Evolutionary conservation across 345 rosid species (phyloP).

Genomic region (Citrus hindsii): DNA sequence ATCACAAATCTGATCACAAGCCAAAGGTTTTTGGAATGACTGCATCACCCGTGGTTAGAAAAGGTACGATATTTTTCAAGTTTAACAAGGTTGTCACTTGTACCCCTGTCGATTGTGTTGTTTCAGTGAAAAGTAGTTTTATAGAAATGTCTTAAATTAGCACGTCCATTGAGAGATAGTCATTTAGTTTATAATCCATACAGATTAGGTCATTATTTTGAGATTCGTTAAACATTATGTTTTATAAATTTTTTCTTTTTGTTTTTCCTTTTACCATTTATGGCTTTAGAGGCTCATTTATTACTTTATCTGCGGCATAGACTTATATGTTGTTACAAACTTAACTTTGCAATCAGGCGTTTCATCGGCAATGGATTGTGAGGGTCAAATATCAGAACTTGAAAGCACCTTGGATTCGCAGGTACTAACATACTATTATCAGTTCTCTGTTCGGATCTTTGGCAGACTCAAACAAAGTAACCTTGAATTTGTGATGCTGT

Average conservation of each 20-base stretch:
- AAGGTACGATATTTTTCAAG: constrained; percentile 41
- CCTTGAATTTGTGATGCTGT: constrained; percentile 21
- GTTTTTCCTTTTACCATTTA: not conserved
- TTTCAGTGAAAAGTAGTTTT: not conserved
- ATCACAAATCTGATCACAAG: constrained; percentile 48
- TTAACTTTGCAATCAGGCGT: constrained; percentile 34
- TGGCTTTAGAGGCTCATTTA: not conserved
- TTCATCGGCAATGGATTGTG: constrained; percentile 44
- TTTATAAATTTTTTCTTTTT: not conserved
- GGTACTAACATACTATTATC: constrained; percentile 28
- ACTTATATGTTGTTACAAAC: constrained; percentile 5
- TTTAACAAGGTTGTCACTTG: not conserved
- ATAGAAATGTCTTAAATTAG: not conserved
- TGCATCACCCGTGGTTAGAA: constrained; percentile 52
- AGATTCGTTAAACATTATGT: not conserved
- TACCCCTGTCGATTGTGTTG: not conserved
- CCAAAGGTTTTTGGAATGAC: constrained; percentile 94
- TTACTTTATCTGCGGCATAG: not conserved
- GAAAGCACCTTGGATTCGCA: constrained; percentile 77
- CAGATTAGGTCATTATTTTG: not conserved
- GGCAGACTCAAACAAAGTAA: not conserved
- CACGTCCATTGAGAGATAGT: not conserved
- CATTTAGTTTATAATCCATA: not conserved
- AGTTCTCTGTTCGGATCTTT: constrained; percentile 1
- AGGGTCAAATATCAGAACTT: constrained; percentile 61